phyloP scores from a whole-genome alignment of 768 basidiomycete genomes.

The Cantharellus cinnabarinus region DNA sequence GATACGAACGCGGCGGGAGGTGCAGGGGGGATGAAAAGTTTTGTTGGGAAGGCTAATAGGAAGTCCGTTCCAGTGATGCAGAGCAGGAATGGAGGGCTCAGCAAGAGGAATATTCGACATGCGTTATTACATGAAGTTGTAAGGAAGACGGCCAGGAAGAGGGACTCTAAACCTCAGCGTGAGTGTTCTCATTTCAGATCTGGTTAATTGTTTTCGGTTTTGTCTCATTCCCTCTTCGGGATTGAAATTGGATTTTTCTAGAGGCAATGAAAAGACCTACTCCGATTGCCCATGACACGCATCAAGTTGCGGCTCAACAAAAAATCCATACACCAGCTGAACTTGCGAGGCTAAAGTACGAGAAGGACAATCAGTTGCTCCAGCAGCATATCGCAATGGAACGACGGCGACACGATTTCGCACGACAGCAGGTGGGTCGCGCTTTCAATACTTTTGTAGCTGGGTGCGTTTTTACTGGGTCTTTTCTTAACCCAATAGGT shows the following conservation, averaged over 20 bases:
- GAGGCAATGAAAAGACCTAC: neutral
- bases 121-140: conserved; percentile 9
- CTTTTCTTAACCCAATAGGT: neutral
- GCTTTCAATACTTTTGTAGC: neutral
- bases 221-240: neutral
- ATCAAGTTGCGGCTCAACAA: neutral
- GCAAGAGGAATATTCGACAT: conserved; percentile 1
- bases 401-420: neutral
- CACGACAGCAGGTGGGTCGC: neutral
- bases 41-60: neutral
- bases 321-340: conserved; percentile 1
- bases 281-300: conserved; percentile 5
- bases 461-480: neutral
- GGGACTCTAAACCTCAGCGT: conserved; percentile 5
- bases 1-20: neutral
- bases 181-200: neutral
- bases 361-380: conserved; percentile 4
- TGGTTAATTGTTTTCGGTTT: neutral
- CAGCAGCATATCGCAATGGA: neutral
- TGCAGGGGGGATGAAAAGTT: neutral
- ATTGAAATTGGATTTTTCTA: neutral
- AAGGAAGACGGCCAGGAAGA: conserved; percentile 8
- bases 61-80: neutral
- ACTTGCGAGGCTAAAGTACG: conserved; percentile 2
- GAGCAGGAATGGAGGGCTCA: neutral